phyloP scores from a whole-genome alignment of 2,329 filamentous ascomycete species.

The Metarhizium humberi region DNA sequence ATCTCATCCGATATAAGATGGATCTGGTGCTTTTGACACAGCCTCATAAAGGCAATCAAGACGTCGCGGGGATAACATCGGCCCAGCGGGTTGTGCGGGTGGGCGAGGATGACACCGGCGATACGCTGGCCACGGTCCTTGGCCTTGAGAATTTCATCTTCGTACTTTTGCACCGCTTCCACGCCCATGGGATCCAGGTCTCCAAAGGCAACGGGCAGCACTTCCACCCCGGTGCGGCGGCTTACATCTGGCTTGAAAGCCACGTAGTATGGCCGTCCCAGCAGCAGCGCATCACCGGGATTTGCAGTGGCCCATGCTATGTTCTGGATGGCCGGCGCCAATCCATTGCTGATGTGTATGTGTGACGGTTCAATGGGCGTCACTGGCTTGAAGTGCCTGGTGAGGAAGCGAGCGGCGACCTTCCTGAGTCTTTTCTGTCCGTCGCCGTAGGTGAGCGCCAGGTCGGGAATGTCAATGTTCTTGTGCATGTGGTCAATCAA shows the following conservation, averaged over 20 bases:
- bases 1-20: conserved; percentile 43
- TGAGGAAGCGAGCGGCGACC: conserved; percentile 26
- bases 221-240: conserved; percentile 28
- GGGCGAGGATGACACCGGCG: conserved; percentile 38
- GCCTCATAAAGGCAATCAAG: conserved; percentile 30
- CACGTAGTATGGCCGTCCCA: conserved; percentile 36
- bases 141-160: conserved; percentile 28
- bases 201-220: conserved; percentile 34
- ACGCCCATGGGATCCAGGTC: conserved; percentile 32
- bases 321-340: conserved; percentile 30
- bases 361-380: conserved; percentile 21
- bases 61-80: conserved; percentile 32
- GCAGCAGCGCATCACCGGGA: conserved; percentile 28
- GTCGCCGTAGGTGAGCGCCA: conserved; percentile 31
- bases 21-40: conserved; percentile 38
- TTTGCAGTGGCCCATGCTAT: conserved; percentile 28
- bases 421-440: conserved; percentile 24
- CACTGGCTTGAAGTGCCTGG: conserved; percentile 19
- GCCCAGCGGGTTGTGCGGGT: conserved; percentile 43
- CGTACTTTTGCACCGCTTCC: conserved; percentile 33
- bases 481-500: conserved; percentile 32
- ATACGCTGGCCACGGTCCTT: conserved; percentile 29
- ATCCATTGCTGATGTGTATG: conserved; percentile 29
- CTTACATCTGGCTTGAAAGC: conserved; percentile 36
- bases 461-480: conserved; percentile 21